Base-by-base conservation (phyloP, 2,329 filamentous ascomycete species). In the Colletotrichum gloeosporioides region DNA sequence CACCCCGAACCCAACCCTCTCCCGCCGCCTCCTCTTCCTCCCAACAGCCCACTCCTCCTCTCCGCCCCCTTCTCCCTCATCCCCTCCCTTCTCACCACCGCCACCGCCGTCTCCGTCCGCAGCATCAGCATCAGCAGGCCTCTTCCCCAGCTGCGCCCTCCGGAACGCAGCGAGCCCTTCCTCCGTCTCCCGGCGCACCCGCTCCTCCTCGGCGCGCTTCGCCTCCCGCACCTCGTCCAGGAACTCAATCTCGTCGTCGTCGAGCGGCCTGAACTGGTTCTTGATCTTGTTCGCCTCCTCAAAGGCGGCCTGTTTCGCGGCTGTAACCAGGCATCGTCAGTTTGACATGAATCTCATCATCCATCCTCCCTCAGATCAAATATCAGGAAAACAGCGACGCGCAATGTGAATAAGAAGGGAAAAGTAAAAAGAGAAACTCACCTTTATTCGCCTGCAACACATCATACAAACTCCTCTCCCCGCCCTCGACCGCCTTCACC, bases 381-480 rank as follows among this genome's bases (percentile, higher is more conserved):
- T 16, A 9, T 13, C 49, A 34, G 15, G 13, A 15, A 15, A 1
- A 22, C 22, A 22, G 3, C 22, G 22, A 22, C 22, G 22, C 22
- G 22, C 22, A 22, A 22, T 22, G 22, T 22, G 22, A 22, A 22
- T 22, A 22, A 22, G 22, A 22, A 22, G 22, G 22, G 22, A 22
- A 22, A 22, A 22, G 22, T 22, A 22, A 32, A 65, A 76, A 65
- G 71, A 72, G 49, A 36, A 65, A 73, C 44, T 22, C 83, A 94
- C 93, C 93, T 91, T 96, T 96, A 84, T 97, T 97, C 59, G 93
- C 95, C 85, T 96, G 93, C 68, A 97, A 84, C 3, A 94, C 89
- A 59, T 96, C 95, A 82, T 90, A 97, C 32, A 97, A 87, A 68
- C 89, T 93, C 84, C 90, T 92, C 79, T 93, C 90, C 39, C 83